phyloP scores from a whole-genome alignment of 306 rosid species.

The Arachis hypogaea region DNA sequence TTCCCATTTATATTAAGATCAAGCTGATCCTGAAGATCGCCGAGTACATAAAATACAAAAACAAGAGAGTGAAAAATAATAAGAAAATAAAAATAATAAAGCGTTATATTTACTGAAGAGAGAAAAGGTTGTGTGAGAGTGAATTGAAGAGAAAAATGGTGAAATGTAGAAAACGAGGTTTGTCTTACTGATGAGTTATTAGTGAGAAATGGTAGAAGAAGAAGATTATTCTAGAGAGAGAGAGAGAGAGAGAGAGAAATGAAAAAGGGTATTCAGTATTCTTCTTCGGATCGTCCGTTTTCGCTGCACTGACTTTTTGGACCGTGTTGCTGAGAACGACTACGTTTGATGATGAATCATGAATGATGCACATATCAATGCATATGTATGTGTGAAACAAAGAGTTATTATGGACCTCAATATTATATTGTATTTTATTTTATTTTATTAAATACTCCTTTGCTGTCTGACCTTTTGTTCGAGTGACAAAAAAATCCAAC shows the following conservation, averaged over 20 bases:
- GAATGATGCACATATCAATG: constrained; percentile 30
- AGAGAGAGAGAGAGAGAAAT: neutral
- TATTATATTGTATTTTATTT: too few species aligned
- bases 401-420: too few species aligned
- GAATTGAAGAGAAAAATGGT: constrained; percentile 32
- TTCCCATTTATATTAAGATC: constrained; percentile 47
- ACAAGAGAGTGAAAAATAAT: neutral
- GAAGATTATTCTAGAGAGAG: constrained; percentile 23
- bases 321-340: constrained; percentile 55
- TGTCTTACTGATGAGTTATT: constrained; percentile 28
- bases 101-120: neutral
- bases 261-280: constrained; percentile 40
- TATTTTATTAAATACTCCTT: too few species aligned
- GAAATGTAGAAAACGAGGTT: constrained; percentile 34
- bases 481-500: too few species aligned
- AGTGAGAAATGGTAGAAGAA: constrained; percentile 34
- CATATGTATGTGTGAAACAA: neutral
- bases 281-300: constrained; percentile 71
- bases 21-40: constrained; percentile 56
- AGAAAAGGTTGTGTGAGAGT: neutral
- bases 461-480: too few species aligned
- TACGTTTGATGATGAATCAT: constrained; percentile 31
- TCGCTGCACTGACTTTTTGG: constrained; percentile 69
- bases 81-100: neutral
- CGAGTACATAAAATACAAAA: constrained; percentile 36